These are phyloP conservation scores for Phytophthora podocarpi DNA, from an alignment of 352 stramenopile genomes.

Conservation along the genomic window DNA sequence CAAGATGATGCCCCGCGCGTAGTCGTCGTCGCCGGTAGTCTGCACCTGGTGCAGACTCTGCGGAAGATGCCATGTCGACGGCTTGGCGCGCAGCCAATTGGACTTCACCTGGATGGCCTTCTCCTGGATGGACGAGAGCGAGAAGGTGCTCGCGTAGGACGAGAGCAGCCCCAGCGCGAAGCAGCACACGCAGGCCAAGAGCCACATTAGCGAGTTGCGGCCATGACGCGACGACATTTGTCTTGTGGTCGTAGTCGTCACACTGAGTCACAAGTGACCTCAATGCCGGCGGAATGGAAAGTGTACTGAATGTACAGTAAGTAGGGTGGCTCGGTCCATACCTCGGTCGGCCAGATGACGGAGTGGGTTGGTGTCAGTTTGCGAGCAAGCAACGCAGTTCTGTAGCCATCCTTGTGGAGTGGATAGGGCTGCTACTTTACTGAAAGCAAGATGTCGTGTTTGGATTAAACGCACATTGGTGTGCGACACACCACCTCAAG, in stretches of 20 bases:
- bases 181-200: constrained; percentile 47
- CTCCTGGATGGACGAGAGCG: constrained; percentile 14
- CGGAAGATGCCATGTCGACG: constrained; percentile 11
- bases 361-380: too few relatives aligned
- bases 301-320: not conserved
- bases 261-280: not conserved
- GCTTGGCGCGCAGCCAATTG: constrained; percentile 14
- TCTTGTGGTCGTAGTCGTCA: too few relatives aligned
- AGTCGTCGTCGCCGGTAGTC: too few relatives aligned
- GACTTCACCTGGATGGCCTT: not conserved
- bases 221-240: not conserved
- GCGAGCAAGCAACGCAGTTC: too few relatives aligned
- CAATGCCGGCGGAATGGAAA: too few relatives aligned
- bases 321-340: too few relatives aligned
- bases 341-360: too few relatives aligned
- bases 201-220: constrained; percentile 34
- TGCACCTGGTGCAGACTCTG: constrained; percentile 6
- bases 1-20: constrained; percentile 39
- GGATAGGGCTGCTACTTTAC: too few relatives aligned
- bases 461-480: too few relatives aligned
- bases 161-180: constrained; percentile 42
- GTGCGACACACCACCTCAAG: too few relatives aligned
- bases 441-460: too few relatives aligned
- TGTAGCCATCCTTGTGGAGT: too few relatives aligned
- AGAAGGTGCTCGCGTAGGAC: constrained; percentile 35